Base-by-base conservation (phyloP, 1,284 basidiomycete species). In the Rhodotorula sp. region DNA sequence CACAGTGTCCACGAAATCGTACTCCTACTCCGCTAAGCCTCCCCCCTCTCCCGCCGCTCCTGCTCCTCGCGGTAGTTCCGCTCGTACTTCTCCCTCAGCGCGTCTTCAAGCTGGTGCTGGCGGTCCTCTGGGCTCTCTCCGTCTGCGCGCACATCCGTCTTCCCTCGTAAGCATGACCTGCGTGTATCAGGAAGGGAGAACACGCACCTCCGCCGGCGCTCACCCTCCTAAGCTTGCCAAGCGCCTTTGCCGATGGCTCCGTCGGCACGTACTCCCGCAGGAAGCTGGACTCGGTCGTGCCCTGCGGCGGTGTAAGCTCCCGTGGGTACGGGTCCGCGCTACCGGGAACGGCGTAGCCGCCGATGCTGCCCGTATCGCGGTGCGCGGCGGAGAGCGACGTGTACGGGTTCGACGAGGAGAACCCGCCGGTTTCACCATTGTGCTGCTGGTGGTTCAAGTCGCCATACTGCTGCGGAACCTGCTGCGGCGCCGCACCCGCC, bases 211-310 rank as follows among this genome's bases (percentile, higher is more conserved):
- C 58, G 32, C 69, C 27, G 13, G 62, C 60, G 27, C 67, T 71
- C 21, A 78, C 68, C 27, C 76, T 59, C 34, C 78, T 69, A 36
- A 78, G n/a, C 64, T 78, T 78, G 22, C 78, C 78, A n/a, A 78
- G 58, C 27, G 78, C 78, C 50, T 77, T 77, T 53, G 62, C 71
- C 19, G 70, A 72, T 15, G 78, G 78, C 55, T 69, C 61, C 21
- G n/a, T 44, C 7, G 75, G 75, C 0, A 72, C 61, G 19, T 37
- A 67, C 12, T 50, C 36, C 17, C 56, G n/a, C 62, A 51, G 27
- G 59, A 67, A 62, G 25, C 37, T n/a, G 41, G 51, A 51, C 25
- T 66, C 67, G 1, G 64, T 64, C 34, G 34, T 50, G 39, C 19
- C n/a, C 32, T 9, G 22, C 46, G 51, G 53, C 32, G 13, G 19